Evolutionary conservation across 257 asterid genomes (phyloP), one percentile per base, ranked within the genome.

Genomic region (Anisodus acutangulus): DNA sequence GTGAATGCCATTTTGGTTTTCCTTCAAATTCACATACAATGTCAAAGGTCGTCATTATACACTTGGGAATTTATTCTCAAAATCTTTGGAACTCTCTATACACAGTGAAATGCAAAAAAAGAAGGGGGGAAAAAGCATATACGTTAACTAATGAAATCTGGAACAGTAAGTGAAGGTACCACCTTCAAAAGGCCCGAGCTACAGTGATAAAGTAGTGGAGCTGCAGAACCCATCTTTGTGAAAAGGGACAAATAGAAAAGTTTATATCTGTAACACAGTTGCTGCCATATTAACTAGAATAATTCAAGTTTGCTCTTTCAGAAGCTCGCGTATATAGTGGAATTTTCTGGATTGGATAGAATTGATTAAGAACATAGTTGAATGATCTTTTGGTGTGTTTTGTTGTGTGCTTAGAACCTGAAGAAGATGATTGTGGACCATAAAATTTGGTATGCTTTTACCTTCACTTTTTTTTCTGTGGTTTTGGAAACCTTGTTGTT

Each of bases 401-500:
- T 63, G 39, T 63, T 19, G 41, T 63, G 39, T 22, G 69, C 39
- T 1, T 5, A 19, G 9, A 55, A 57, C 16, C 3, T n/a, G 63
- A 58, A 58, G 12, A 63, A 63, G 37, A 22, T 22, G 41, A 22
- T 63, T 31, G 41, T 19, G 67, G 41, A 31, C 35, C 35, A 22
- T 22, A 22, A 22, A 22, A 22, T 22, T 22, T 22, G 26, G 26
- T 19, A 74, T 74, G 81, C 81, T 74, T 74, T 74, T 74, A 37
- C 37, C 45, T 19, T 49, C 62, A 74, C 81, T 49, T 49, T 74
- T 72, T 49, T 74, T 11, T 9, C 43, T 45, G n/a, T 47, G 7
- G 43, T 74, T 49, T 74, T 74, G 60, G 49, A 74, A 74, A 74
- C 62, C 19, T 22, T 22, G 60, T 11, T 74, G 26, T 17, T 58